Evolutionary conservation across 2,329 filamentous ascomycete genomes (phyloP).

Genomic region (Akanthomyces dipterigenus): DNA sequence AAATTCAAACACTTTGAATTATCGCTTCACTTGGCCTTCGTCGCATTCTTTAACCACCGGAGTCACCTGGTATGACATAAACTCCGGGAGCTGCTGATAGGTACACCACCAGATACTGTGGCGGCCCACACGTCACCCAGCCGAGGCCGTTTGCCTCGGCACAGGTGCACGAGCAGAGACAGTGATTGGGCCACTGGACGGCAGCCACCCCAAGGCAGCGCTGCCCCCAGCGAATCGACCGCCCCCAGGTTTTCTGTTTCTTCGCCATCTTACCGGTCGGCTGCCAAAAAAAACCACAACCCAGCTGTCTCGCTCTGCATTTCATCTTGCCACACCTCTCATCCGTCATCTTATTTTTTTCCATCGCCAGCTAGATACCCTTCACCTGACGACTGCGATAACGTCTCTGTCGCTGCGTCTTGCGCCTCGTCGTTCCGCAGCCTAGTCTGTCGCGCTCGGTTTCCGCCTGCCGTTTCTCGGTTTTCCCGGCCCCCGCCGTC

Average conservation of each 20-base stretch:
- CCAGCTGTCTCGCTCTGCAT: neutral
- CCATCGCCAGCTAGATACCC: neutral
- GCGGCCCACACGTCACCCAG: neutral
- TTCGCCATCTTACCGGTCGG: neutral
- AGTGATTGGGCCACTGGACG: neutral
- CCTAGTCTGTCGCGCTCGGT: neutral
- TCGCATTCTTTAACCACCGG: neutral
- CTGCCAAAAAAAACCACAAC: neutral
- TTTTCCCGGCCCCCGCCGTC: conserved; percentile 6
- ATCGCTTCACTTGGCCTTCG: too few relatives aligned
- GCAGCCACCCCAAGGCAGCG: too few relatives aligned
- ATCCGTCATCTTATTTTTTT: neutral
- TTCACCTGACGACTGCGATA: neutral
- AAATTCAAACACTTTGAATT: too few relatives aligned
- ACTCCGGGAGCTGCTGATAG: neutral
- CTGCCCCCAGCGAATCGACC: neutral
- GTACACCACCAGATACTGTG: too few relatives aligned
- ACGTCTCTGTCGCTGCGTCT: neutral
- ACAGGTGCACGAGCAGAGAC: neutral
- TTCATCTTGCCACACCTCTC: neutral
- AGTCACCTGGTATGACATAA: neutral
- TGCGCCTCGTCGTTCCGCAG: neutral
- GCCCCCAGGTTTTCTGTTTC: neutral
- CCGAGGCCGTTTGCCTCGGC: conserved; percentile 3
- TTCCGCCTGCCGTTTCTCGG: conserved; percentile 3